Evolutionary conservation across 768 basidiomycete species (phyloP).

Genomic region (Cyclocybe cylindracea): DNA sequence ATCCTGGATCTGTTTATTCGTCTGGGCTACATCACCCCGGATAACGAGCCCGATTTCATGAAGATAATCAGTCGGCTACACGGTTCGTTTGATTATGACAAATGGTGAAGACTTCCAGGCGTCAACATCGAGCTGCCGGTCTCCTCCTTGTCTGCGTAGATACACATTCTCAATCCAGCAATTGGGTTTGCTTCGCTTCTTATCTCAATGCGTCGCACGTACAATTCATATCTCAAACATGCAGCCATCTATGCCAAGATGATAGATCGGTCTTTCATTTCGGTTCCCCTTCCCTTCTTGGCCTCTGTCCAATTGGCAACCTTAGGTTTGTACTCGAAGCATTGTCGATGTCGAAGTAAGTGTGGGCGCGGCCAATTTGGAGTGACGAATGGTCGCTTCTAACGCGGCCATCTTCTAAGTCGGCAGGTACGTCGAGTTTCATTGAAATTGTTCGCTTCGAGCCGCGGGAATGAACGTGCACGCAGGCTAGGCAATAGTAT

Average conservation of each 20-base stretch:
- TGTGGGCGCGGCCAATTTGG: no score
- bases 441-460: constrained; percentile 14
- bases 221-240: no score
- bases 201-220: no score
- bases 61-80: constrained; percentile 79
- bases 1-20: constrained; percentile 89
- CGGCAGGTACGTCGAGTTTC: neutral
- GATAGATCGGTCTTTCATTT: no score
- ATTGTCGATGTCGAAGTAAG: no score
- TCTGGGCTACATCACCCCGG: constrained; percentile 82
- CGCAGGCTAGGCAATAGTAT: neutral
- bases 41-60: constrained; percentile 82
- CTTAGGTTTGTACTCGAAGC: no score
- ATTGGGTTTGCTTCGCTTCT: no score
- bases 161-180: no score
- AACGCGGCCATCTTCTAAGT: neutral
- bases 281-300: no score
- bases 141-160: neutral
- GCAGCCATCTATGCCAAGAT: no score
- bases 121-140: neutral
- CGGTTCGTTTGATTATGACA: constrained; percentile 64
- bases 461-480: constrained; percentile 4
- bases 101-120: constrained; percentile 34
- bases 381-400: neutral
- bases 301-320: no score